These are phyloP conservation scores for Lablab purpureus DNA, from an alignment of 306 rosid species.

Conservation along the genomic window DNA sequence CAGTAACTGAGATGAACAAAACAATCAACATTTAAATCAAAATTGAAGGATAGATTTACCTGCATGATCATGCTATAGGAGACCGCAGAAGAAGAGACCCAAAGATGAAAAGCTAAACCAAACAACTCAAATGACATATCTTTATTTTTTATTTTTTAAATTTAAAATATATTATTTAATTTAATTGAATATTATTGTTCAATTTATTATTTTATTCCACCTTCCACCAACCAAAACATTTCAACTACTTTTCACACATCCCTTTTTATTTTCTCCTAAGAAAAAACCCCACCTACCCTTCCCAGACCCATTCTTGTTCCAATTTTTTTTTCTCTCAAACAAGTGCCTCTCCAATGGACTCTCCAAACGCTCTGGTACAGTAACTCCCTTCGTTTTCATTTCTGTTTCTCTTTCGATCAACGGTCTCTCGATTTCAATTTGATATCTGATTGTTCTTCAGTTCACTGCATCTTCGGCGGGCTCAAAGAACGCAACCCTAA, in stretches of 20 bases:
- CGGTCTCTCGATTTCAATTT: background rate
- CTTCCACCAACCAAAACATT: background rate
- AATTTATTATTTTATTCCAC: too few relatives aligned
- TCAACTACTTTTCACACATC: background rate
- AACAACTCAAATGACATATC: too few relatives aligned
- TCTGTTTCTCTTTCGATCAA: background rate
- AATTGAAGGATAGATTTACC: too few relatives aligned
- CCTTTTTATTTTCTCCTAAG: too few relatives aligned
- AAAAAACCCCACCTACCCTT: background rate
- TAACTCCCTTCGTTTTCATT: background rate
- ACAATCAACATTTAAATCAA: too few relatives aligned
- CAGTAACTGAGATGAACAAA: too few relatives aligned
- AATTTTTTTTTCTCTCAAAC: background rate
- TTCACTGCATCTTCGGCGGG: background rate
- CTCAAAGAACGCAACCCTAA: slow-evolving; percentile 23
- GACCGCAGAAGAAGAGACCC: too few relatives aligned
- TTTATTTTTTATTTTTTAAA: too few relatives aligned
- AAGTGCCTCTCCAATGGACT: background rate
- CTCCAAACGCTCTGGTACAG: background rate
- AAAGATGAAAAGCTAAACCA: too few relatives aligned
- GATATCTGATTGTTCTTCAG: background rate
- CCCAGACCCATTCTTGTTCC: background rate
- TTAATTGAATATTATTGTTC: too few relatives aligned
- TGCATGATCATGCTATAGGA: too few relatives aligned
- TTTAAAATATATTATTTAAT: too few relatives aligned